Evolutionary conservation across 371 early-diverging fungal genomes (phyloP), one percentile per base, ranked within the genome.

Genomic region (Mortierella sp.): DNA sequence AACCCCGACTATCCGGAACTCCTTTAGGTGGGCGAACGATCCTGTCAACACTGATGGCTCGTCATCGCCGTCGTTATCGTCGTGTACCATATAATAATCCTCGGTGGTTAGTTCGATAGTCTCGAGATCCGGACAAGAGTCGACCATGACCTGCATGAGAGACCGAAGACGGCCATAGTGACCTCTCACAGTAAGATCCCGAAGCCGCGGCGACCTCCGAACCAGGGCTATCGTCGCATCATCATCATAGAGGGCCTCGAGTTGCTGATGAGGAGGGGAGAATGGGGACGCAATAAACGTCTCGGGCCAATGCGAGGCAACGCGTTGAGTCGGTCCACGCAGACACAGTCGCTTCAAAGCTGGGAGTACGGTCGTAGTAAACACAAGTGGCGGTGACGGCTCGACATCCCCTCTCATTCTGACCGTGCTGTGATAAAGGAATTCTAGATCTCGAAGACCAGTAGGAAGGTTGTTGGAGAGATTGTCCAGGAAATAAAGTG

Each of bases 61-160:
- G 24, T 29, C 34, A 16, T 55, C 34, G 2, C 29, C 55, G 55
- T 55, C 29, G 24, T 24, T 24, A 2, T 64, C 24, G 39, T 0
- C 40, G 10, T 40, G 2, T 7, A 8, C 3, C 22, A 6, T 3
- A 39, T 10, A 11, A 31, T 1, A 9, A 2, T n/a, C 34, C 10
- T 11, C 8, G 52, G 22, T 22, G 4, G 39, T 5, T n/a, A 67
- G 19, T 37, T 67, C 37, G 24, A 67, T 24, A 6, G 68, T 67
- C 68, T 48, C 68, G 9, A 67, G 26, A 34, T 67, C 64, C 39
- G 41, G 64, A 24, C 41, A 64, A 64, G 41, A 64, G 3, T 2
- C 26, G 4, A 41, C 41, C 64, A 64, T n/a, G 24, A 64, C 10
- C 11, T 64, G 40, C 64, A 64, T 10, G 10, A 64, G 9, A 4